Base-by-base conservation (phyloP, 2,329 filamentous ascomycete species). In the Claviceps sp. region DNA sequence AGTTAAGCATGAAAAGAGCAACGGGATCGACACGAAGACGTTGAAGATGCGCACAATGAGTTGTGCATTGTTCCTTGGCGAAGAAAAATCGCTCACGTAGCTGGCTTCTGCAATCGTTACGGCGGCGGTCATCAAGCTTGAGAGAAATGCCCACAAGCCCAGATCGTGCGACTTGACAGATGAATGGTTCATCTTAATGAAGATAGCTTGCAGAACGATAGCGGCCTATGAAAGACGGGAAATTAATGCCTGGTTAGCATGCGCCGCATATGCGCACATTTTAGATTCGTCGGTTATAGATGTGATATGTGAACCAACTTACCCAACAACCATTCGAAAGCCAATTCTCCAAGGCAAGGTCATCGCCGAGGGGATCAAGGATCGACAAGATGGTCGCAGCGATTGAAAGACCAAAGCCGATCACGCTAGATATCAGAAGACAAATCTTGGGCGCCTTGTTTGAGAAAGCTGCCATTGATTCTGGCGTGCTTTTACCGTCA, bases 401-500 rank as follows among this genome's bases (percentile, higher is more conserved):
- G 50, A 84, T 65, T 2, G 82, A 84, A 13, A 77, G 63, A 7
- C 68, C 71, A 14, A 79, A 65, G 1, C 82, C 84, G 40, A 71
- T 54, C 13, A 72, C 52, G 0, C 80, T 76, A n/a, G 78, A 72
- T 3, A 79, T 37, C 4, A 79, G 61, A 45, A 86, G 70, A 22
- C 72, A 62, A 4, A 70, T 55, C 61, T 84, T 85, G 51, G 81
- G 74, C 53, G 73, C 60, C 53, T 70, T 77, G 56, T 79, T 76
- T 30, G 83, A 84, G 61, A 83, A 89, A 41, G 72, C 72, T 22
- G 74, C 73, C 50, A 81, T 63, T 1, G 81, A 80, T 61, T 84
- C 80, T 42, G 78, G 73, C 0, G 81, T 84, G 36, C 82, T 84
- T 56, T 76, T 72, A 48, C 86, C 86, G 66, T 90, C 86, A 55